phyloP scores from a whole-genome alignment of 805 yeast species.

The Zygosaccharomyces kombuchaensis region DNA sequence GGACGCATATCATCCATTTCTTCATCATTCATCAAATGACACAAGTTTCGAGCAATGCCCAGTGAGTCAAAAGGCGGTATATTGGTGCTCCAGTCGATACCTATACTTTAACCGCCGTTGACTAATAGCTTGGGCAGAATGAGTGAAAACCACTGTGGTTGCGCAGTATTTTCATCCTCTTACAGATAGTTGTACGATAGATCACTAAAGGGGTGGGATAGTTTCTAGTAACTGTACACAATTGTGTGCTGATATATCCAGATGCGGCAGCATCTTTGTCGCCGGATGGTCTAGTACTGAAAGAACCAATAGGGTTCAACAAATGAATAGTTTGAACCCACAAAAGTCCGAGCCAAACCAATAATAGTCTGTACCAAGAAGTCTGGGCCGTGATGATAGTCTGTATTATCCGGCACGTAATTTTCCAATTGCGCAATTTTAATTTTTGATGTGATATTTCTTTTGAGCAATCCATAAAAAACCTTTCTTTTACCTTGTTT shows the following conservation, averaged over 20 bases:
- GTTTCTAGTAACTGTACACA: constrained; percentile 69
- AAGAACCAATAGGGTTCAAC: constrained; percentile 86
- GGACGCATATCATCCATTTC: constrained; percentile 73
- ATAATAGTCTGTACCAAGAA: constrained; percentile 86
- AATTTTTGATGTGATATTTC: constrained; percentile 69
- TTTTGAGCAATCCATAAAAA: constrained; percentile 76
- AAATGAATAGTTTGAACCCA: constrained; percentile 83
- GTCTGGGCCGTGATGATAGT: constrained; percentile 93
- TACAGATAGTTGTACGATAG: constrained; percentile 73
- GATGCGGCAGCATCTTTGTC: constrained; percentile 99
- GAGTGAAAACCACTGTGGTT: constrained; percentile 94
- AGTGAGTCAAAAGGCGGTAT: constrained; percentile 87
- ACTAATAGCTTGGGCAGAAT: constrained; percentile 92
- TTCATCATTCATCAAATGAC: constrained; percentile 67
- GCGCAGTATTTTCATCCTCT: constrained; percentile 91
- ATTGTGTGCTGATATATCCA: constrained; percentile 88
- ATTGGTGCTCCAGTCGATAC: constrained; percentile 97
- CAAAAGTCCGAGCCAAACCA: constrained; percentile 90
- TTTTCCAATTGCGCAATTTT: constrained; percentile 91
- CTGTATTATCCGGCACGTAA: constrained; percentile 81
- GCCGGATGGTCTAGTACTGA: constrained; percentile 94
- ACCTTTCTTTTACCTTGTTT: constrained; percentile 98
- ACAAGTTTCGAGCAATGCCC: constrained; percentile 73
- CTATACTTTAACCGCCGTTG: constrained; percentile 96
- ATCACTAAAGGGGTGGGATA: constrained; percentile 77